A percentile compares a stretch with the other conserved stretches of the same genome.
Conservation (phyloP, 225 moss, liverwort and hornwort species). For the Straminergon stramineum region DNA sequence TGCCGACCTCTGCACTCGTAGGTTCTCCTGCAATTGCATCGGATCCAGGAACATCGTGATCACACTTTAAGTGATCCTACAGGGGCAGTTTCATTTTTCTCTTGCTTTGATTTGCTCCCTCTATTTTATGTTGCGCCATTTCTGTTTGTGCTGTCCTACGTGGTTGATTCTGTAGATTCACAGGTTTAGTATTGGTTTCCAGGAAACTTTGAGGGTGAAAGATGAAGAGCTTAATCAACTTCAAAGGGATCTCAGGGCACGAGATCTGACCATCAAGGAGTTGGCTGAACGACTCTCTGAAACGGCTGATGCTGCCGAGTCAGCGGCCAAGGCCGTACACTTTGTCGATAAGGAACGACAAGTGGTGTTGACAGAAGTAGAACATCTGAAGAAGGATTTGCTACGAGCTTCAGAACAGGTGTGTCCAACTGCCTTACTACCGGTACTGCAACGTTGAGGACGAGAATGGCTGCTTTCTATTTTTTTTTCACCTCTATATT, state of each 20-base stretch:
- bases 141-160: background rate
- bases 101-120: background rate
- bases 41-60: background rate
- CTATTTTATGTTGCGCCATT: background rate
- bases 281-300: slow-evolving; percentile 87
- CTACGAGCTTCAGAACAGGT: slow-evolving; percentile 80
- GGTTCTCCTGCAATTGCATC: background rate
- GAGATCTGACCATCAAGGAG: slow-evolving; percentile 92
- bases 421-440: background rate
- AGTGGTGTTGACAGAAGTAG: slow-evolving; percentile 54
- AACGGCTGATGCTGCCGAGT: slow-evolving; percentile 94
- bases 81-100: background rate
- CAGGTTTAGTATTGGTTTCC: background rate
- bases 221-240: slow-evolving; percentile 98
- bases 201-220: slow-evolving; percentile 97
- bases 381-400: slow-evolving; percentile 60
- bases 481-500: background rate
- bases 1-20: background rate
- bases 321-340: slow-evolving; percentile 78
- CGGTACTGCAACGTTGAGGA: background rate
- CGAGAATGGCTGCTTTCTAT: background rate
- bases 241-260: slow-evolving; percentile 85
- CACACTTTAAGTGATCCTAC: background rate
- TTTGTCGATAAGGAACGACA: slow-evolving; percentile 68
- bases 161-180: background rate